Conservation (phyloP, 495 filamentous ascomycete species). For the Aspergillus haitiensis region DNA sequence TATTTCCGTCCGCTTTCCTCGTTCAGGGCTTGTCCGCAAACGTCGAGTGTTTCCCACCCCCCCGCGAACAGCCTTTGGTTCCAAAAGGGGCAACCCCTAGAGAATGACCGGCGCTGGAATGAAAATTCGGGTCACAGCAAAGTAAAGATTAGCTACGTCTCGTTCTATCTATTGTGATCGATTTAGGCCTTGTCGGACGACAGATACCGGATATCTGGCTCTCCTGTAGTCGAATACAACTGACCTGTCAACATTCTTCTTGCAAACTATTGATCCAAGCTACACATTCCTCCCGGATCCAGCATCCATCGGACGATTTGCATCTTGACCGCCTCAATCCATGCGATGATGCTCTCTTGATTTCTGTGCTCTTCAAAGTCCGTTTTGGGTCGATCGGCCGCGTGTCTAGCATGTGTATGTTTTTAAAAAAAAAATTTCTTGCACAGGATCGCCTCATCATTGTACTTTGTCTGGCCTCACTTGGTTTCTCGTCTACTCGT, state of each 20-base stretch:
- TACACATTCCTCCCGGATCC: slow-evolving; percentile 20
- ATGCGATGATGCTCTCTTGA: slow-evolving; percentile 10
- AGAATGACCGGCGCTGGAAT: not conserved
- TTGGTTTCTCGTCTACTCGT: slow-evolving; percentile 1
- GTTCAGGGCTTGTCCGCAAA: slow-evolving; percentile 18
- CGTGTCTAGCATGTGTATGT: slow-evolving; percentile 15
- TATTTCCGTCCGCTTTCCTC: slow-evolving; percentile 2
- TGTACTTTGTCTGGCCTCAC: not conserved
- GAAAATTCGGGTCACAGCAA: not conserved
- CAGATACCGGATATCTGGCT: slow-evolving; percentile 2
- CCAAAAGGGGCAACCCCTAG: slow-evolving; percentile 9
- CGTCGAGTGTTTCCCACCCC: slow-evolving; percentile 17
- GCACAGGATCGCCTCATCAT: not conserved
- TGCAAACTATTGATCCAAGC: slow-evolving; percentile 21
- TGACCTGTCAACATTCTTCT: slow-evolving; percentile 25
- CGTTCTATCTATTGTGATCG: not conserved
- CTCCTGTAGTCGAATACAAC: slow-evolving; percentile 10
- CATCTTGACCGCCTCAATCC: slow-evolving; percentile 12
- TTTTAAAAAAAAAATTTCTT: slow-evolving; percentile 7
- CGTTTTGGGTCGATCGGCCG: not conserved
- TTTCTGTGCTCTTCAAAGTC: not conserved
- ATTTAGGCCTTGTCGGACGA: not conserved
- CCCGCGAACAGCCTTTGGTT: slow-evolving; percentile 14
- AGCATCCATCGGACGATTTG: slow-evolving; percentile 9
- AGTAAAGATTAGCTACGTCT: not conserved